These are phyloP conservation scores for Yarrowia osloensis DNA, from an alignment of 805 yeast genomes.

Conservation along the genomic window DNA sequence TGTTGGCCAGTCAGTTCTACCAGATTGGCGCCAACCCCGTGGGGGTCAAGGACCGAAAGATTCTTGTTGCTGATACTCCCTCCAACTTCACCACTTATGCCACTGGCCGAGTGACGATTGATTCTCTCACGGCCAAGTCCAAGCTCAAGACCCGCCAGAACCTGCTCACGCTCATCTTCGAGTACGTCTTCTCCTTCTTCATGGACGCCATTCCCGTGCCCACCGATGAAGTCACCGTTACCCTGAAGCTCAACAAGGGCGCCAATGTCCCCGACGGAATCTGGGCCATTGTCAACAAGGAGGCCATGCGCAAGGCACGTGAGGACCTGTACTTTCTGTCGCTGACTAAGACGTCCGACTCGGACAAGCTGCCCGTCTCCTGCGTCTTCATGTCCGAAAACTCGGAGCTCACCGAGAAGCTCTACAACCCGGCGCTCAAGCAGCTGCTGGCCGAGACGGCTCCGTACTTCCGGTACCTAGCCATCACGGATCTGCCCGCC, in stretches of 20 bases:
- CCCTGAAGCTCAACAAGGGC: conserved; percentile 59
- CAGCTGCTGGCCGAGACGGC: conserved; percentile 51
- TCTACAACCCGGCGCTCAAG: conserved; percentile 52
- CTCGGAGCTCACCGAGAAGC: conserved; percentile 71
- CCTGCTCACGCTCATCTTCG: conserved; percentile 64
- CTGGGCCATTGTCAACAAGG: conserved; percentile 81
- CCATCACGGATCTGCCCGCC: conserved; percentile 82
- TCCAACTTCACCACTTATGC: conserved; percentile 72
- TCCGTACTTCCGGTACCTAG: conserved; percentile 60
- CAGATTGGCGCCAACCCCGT: conserved; percentile 59
- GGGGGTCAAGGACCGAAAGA: conserved; percentile 39
- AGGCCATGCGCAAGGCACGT: conserved; percentile 75
- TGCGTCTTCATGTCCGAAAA: conserved; percentile 89
- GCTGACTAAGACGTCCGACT: conserved; percentile 75
- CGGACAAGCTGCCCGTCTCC: conserved; percentile 69
- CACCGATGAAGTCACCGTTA: conserved; percentile 60
- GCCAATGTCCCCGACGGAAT: conserved; percentile 67
- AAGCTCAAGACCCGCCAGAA: conserved; percentile 80
- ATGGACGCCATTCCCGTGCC: conserved; percentile 50
- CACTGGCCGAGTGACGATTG: conserved; percentile 81
- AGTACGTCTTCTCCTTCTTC: conserved; percentile 58
- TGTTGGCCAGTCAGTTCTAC: conserved; percentile 66
- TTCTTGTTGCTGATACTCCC: conserved; percentile 62
- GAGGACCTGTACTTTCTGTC: conserved; percentile 78
- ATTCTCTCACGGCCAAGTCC: conserved; percentile 60